Evolutionary conservation across 1,139 yeast genomes (phyloP).

Genomic region (Geotrichum phurueaensis): DNA sequence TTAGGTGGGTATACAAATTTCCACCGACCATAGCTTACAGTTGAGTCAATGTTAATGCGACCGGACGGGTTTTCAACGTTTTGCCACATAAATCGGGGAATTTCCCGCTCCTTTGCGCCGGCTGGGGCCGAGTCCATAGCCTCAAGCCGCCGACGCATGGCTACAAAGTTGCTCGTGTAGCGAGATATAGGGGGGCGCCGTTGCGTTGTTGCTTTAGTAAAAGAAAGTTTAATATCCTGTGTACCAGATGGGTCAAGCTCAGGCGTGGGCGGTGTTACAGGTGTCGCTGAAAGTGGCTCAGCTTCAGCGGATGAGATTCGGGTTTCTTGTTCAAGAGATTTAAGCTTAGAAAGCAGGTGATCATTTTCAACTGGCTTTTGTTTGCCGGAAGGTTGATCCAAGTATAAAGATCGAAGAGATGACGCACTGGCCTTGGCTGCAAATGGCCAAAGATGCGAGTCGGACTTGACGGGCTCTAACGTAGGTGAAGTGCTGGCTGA

Average conservation of each 20-base stretch:
- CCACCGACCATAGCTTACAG: conserved; percentile 61
- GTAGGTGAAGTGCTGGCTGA: background rate
- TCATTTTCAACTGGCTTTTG: background rate
- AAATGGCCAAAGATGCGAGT: background rate
- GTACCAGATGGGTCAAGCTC: background rate
- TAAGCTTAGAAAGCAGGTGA: background rate
- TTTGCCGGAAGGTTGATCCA: background rate
- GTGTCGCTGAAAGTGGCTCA: background rate
- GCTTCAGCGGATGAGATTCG: background rate
- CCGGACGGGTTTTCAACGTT: conserved; percentile 28
- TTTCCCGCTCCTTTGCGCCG: background rate
- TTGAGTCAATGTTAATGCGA: conserved; percentile 24
- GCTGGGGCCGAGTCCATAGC: background rate
- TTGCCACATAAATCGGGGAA: conserved; percentile 23
- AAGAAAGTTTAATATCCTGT: background rate
- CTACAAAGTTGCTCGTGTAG: background rate
- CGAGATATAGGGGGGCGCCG: background rate
- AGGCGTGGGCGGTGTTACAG: background rate
- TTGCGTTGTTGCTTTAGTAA: background rate
- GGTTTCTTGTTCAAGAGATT: background rate
- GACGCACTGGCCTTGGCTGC: background rate
- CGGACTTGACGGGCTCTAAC: background rate
- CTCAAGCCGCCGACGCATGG: background rate
- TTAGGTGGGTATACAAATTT: conserved; percentile 74
- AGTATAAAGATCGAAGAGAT: background rate